These are phyloP conservation scores for Pichia kluyveri DNA, from an alignment of 805 yeast species.

Conservation along the genomic window DNA sequence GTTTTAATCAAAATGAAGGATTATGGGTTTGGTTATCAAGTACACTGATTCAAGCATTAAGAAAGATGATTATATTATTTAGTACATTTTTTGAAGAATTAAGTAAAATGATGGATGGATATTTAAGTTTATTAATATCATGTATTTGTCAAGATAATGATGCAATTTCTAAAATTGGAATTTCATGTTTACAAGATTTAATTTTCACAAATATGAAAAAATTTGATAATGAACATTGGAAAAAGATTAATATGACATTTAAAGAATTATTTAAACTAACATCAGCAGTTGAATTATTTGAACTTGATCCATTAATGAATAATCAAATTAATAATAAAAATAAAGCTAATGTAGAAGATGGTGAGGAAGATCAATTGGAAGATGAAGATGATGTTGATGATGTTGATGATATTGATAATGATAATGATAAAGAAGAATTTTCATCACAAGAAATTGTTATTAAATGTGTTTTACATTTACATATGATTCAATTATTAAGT, in stretches of 20 bases:
- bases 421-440: constrained; percentile 29
- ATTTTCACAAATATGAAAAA: constrained; percentile 64
- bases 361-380: constrained; percentile 1
- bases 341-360: constrained; percentile 13
- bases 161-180: constrained; percentile 90
- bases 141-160: constrained; percentile 97
- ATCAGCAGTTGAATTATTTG: constrained; percentile 78
- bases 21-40: constrained; percentile 94
- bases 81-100: constrained; percentile 74
- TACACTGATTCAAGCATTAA: constrained; percentile 88
- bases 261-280: constrained; percentile 67
- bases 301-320: constrained; percentile 39
- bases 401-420: constrained; percentile 10
- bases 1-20: constrained; percentile 63
- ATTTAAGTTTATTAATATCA: constrained; percentile 65
- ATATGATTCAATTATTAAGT: constrained; percentile 78
- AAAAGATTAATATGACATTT: constrained; percentile 53
- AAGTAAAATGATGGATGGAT: constrained; percentile 67
- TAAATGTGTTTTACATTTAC: constrained; percentile 82
- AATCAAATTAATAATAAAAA: constrained; percentile 6
- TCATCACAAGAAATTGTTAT: constrained; percentile 55
- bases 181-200: constrained; percentile 76
- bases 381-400: too few species aligned
- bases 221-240: constrained; percentile 69
- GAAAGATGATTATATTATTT: constrained; percentile 77